Percentiles rank a stretch among this genome's conserved stretches.
Conservation (phyloP, 495 filamentous ascomycete species). For the Penicillium ucsense region DNA sequence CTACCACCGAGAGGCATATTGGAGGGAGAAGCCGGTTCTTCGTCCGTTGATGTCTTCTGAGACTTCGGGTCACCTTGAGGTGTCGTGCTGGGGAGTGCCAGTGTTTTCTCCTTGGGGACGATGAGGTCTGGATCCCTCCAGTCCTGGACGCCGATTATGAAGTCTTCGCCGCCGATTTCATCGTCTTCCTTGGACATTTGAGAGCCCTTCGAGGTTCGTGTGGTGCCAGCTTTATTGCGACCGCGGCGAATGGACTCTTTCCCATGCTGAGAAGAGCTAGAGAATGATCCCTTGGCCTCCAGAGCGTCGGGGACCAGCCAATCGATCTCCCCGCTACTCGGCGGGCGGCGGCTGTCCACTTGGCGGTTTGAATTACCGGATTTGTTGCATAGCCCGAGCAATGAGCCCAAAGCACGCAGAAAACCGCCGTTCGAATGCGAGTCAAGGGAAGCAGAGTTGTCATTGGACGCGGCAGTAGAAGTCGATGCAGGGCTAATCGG, state of each 20-base stretch:
- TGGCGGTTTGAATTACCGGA: conserved; percentile 12
- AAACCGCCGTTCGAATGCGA: conserved; percentile 37
- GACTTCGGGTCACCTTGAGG: conserved; percentile 11
- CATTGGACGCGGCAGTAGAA: conserved; percentile 12
- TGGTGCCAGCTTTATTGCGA: conserved; percentile 7
- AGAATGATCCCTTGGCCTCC: conserved; percentile 42
- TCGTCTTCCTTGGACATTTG: neutral
- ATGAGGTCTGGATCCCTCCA: conserved; percentile 84
- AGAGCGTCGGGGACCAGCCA: conserved; percentile 65
- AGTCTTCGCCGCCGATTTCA: conserved; percentile 48
- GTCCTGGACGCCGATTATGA: conserved; percentile 87
- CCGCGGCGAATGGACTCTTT: conserved; percentile 3
- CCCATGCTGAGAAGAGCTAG: conserved; percentile 8
- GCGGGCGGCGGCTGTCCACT: conserved; percentile 56
- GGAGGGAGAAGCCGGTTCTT: conserved; percentile 23
- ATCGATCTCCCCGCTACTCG: conserved; percentile 74
- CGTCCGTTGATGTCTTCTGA: conserved; percentile 15
- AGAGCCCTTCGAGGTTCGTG: conserved; percentile 9
- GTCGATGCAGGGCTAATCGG: conserved; percentile 19
- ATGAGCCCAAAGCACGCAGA: conserved; percentile 42
- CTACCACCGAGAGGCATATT: conserved; percentile 52
- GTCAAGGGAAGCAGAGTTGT: conserved; percentile 1
- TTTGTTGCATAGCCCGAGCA: conserved; percentile 42
- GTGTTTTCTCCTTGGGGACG: conserved; percentile 22
- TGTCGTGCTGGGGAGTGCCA: conserved; percentile 17